phyloP scores from a whole-genome alignment of 805 yeast genomes.

The Candida sithepensis region DNA sequence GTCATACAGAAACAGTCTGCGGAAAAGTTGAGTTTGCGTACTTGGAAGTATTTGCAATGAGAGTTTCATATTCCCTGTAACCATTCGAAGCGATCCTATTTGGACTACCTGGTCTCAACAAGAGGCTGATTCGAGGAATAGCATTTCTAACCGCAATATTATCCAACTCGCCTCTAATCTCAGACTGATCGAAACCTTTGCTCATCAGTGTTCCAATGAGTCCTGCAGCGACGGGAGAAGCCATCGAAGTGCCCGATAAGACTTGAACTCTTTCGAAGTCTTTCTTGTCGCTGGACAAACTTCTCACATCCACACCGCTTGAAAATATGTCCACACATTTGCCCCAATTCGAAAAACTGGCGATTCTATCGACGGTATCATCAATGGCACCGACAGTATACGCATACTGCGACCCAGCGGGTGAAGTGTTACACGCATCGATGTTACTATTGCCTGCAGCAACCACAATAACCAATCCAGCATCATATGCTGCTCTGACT shows the following conservation, averaged over 20 bases:
- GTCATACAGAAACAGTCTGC: too few species aligned
- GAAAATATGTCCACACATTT: conserved; percentile 86
- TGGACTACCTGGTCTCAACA: conserved; percentile 53
- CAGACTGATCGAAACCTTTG: conserved; percentile 42
- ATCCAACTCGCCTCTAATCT: conserved; percentile 41
- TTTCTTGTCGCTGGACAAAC: conserved; percentile 40
- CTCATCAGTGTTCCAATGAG: conserved; percentile 52
- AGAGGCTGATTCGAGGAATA: conserved; percentile 43
- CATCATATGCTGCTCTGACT: conserved; percentile 64
- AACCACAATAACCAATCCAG: conserved; percentile 69
- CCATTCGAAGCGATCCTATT: conserved; percentile 46
- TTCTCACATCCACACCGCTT: conserved; percentile 67
- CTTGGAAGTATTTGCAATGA: conserved; percentile 7
- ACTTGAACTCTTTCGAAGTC: conserved; percentile 24
- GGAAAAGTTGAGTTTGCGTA: background rate
- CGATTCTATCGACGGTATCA: conserved; percentile 64
- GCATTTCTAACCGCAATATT: conserved; percentile 43
- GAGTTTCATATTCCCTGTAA: conserved; percentile 19
- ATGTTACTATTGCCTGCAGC: conserved; percentile 86
- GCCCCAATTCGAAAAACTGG: conserved; percentile 89
- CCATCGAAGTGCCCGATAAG: conserved; percentile 79
- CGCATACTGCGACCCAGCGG: conserved; percentile 71
- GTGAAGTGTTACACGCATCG: conserved; percentile 82
- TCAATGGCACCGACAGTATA: conserved; percentile 89
- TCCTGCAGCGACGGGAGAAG: conserved; percentile 74